Conservation (phyloP, 2,329 filamentous ascomycete species). For the Ramichloridium luteum region DNA sequence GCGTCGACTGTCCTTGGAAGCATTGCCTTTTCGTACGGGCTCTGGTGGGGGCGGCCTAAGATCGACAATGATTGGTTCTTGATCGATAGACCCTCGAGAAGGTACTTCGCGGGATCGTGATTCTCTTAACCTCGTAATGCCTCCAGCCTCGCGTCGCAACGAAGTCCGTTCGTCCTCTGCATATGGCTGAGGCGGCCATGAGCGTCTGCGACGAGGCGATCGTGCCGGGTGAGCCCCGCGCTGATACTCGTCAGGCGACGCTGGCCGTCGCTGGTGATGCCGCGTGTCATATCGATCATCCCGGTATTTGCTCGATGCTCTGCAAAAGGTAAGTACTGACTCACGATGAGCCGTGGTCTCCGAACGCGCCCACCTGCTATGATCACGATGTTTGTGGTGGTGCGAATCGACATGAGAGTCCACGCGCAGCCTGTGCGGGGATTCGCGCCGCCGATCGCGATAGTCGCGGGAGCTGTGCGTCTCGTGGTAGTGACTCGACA, state of each 20-base stretch:
- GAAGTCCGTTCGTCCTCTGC: conserved; percentile 59
- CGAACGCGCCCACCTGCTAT: too few relatives aligned
- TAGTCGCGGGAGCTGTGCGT: too few relatives aligned
- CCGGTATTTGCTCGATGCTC: conserved; percentile 6
- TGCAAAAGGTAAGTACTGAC: conserved; percentile 1
- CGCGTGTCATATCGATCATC: conserved; percentile 27
- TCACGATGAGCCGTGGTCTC: too few relatives aligned
- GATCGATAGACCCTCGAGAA: conserved; percentile 53
- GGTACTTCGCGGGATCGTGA: conserved; percentile 43
- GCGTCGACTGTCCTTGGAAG: too few relatives aligned
- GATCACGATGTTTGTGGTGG: too few relatives aligned
- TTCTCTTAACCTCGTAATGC: conserved; percentile 23
- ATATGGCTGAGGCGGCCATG: conserved; percentile 48
- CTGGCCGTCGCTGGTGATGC: conserved; percentile 19
- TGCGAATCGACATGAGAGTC: too few relatives aligned
- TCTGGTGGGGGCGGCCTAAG: conserved; percentile 35
- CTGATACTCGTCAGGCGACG: conserved; percentile 9
- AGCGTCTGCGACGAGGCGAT: conserved; percentile 13
- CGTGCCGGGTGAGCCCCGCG: conserved; percentile 10
- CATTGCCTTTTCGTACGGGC: conserved; percentile 48
- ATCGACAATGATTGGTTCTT: conserved; percentile 54
- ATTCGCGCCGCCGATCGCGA: too few relatives aligned
- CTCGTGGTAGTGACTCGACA: too few relatives aligned
- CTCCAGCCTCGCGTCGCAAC: conserved; percentile 48
- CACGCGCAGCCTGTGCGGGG: too few relatives aligned